Conservation (phyloP, 129 eudicot genomes). For the Centaurea solstitialis region DNA sequence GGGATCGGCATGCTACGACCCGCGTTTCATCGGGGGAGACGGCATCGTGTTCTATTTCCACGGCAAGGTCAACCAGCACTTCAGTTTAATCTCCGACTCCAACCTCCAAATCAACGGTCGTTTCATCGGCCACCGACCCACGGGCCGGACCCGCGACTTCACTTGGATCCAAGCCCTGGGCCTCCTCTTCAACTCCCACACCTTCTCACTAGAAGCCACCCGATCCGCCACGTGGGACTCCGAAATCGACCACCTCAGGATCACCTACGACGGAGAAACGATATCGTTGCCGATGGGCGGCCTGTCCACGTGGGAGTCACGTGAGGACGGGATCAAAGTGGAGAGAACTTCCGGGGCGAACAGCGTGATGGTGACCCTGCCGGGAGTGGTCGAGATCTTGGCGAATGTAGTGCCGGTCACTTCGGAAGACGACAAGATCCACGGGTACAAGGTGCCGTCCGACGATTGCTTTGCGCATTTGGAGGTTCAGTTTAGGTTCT, state of each 20-base stretch:
- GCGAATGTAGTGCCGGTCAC: constrained; percentile 56
- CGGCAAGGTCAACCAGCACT: constrained; percentile 65
- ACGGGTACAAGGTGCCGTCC: constrained; percentile 48
- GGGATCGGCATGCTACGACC: constrained; percentile 75
- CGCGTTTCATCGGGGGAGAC: constrained; percentile 77
- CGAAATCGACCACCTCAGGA: constrained; percentile 46
- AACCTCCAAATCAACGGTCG: constrained; percentile 78
- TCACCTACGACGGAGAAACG: constrained; percentile 39
- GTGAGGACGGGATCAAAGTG: constrained; percentile 27
- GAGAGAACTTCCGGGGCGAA: constrained; percentile 49
- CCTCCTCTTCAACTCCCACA: constrained; percentile 49
- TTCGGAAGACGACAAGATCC: constrained; percentile 46
- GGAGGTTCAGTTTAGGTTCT: constrained; percentile 55
- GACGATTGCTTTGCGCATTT: constrained; percentile 54
- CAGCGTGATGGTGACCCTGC: constrained; percentile 38
- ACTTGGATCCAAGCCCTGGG: constrained; percentile 86
- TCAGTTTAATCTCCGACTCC: constrained; percentile 58
- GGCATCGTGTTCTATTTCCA: constrained; percentile 75
- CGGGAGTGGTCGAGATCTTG: constrained; percentile 41
- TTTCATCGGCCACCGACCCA: constrained; percentile 67
- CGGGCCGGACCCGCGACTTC: constrained; percentile 59
- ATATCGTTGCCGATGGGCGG: constrained; percentile 28
- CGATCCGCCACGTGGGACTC: constrained; percentile 50
- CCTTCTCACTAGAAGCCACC: constrained; percentile 60
- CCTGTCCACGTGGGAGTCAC: constrained; percentile 44